Base-by-base conservation (phyloP, 2,329 filamentous ascomycete species). In the Anthostomella pinea region DNA sequence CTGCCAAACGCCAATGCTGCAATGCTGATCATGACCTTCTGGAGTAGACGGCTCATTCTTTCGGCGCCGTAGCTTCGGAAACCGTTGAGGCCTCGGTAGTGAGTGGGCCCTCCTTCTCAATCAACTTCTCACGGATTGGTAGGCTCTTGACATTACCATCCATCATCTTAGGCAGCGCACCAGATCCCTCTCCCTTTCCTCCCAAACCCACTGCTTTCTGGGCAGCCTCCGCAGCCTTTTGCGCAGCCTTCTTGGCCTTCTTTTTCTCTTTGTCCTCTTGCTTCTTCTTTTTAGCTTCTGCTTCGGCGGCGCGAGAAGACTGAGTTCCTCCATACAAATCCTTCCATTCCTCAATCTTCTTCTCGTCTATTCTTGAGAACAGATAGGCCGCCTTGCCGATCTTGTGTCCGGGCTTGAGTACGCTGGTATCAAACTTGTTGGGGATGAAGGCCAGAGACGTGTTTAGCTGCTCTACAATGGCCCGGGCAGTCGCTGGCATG, bases 301-400 rank as follows among this genome's bases (percentile, higher is more conserved):
- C 51, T 43, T 61, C 58, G 7, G 52, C 58, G 6, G 45, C 46
- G 2, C 51, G 51, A 1, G 45, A 46, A 17, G 53, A 57, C 22
- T 54, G 52, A 1, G 52, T 58, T 20, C 51, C 55, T 46, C 81
- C 73, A 44, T 78, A 89, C 57, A 73, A 69, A 41, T 77, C 74
- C 41, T 79, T 75, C 84, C 84, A 89, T 55, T 85, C 80, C 38
- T 79, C 73, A 33, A 80, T 79, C 64, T 85, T 85, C 65, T 84
- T 80, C 11, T 79, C 70, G 56, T 85, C 81, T 54, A 88, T 88
- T 37, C 71, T 73, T n/a, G 73, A 75, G 64, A 89, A 89, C 9
- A 88, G 68, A 35, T 83, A 83, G 36, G 72, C 71, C 2, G 83
- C 77, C 57, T 82, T 79, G 45, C 81, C 80, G 47, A 87, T 79